A percentile compares a stretch with the other conserved stretches of the same genome.
Evolutionary conservation across 1,284 basidiomycete species (phyloP).

Genomic region (Thecaphora frezii): DNA sequence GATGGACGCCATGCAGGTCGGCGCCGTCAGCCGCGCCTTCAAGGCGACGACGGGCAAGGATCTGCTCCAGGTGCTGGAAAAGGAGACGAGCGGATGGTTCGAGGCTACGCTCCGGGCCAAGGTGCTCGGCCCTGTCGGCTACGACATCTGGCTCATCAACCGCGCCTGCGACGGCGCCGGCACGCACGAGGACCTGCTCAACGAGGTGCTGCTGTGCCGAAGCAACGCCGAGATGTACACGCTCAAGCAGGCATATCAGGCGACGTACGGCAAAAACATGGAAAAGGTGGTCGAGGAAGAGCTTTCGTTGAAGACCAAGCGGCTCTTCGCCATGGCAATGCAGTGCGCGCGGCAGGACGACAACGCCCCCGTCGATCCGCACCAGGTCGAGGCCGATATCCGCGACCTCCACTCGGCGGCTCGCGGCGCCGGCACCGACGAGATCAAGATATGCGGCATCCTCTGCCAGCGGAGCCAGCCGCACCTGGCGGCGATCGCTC

Average conservation of each 20-base stretch:
- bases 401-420: constrained; percentile 29
- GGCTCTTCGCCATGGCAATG: constrained; percentile 52
- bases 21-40: constrained; percentile 47
- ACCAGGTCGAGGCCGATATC: constrained; percentile 33
- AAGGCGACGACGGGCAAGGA: constrained; percentile 53
- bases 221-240: constrained; percentile 52
- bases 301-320: constrained; percentile 56
- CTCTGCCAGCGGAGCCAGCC: constrained; percentile 49
- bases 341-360: constrained; percentile 48
- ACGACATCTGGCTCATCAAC: constrained; percentile 53
- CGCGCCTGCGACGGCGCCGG: constrained; percentile 53
- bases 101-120: constrained; percentile 46
- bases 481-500: constrained; percentile 51
- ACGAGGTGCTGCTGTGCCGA: constrained; percentile 52
- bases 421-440: constrained; percentile 46
- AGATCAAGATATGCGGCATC: constrained; percentile 53
- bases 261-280: constrained; percentile 43
- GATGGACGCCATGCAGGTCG: constrained; percentile 49
- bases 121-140: constrained; percentile 49
- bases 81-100: constrained; percentile 55
- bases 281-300: constrained; percentile 56
- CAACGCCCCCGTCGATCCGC: constrained; percentile 32
- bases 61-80: constrained; percentile 47
- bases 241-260: constrained; percentile 52
- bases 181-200: constrained; percentile 56